Evolutionary conservation across 2,329 filamentous ascomycete genomes (phyloP), one percentile per base, ranked within the genome.

Genomic region (Penicillium hordei): DNA sequence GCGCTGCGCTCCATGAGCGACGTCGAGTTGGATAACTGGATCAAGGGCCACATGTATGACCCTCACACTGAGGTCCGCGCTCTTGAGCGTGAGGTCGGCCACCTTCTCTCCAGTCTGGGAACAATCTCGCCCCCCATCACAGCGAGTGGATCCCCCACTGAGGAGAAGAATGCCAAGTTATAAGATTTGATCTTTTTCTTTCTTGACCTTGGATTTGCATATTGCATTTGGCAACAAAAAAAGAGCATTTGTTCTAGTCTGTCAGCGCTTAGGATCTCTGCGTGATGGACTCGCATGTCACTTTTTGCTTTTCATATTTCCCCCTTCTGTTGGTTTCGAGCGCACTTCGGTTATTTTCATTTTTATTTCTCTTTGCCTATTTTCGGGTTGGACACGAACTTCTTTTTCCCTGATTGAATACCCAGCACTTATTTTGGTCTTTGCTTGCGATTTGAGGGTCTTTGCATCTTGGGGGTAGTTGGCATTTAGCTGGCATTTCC

Each of bases 31-130:
- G 78, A 81, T 59, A 68, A 70, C 42, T 81, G 76, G 76, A 79
- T 81, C 71, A 77, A 76, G 65, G 64, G 70, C 12, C 77, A 75
- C 65, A 81, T 81, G 79, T 81, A 81, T 61, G 74, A 81, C 55
- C 76, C 79, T 25, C 76, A 79, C 67, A 70, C 68, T 15, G 79
- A 81, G 67, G 78, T 79, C n/a, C 68, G 74, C 56, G 71, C 73
- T 42, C 65, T 81, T 34, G 79, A 81, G 70, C 68, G 76, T 25
- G 79, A 81, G 64, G 76, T 80, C 44, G 76, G 76, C 34, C 70
- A 75, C 49, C 66, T 78, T 42, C 70, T 78, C 23, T 76, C 75
- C 48, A 73, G 66, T 48, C 63, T 74, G 57, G 69, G 70, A 23
- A 63, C 64, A 50, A 29, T 64, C 27, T 63, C 60, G 12, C 63